Evolutionary conservation across 306 rosid genomes (phyloP).

Genomic region (Myrica gale): DNA sequence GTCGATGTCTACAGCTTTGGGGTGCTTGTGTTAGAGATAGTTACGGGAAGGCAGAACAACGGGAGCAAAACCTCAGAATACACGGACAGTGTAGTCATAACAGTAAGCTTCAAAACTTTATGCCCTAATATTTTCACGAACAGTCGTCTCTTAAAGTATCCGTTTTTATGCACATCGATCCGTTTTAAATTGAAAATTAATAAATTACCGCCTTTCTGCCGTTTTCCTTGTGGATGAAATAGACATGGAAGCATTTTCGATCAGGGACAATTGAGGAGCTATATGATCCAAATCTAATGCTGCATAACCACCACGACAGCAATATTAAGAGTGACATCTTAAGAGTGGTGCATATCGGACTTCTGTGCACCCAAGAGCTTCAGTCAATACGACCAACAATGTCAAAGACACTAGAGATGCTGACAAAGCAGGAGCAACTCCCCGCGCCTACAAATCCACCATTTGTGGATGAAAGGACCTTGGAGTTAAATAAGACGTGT

Average conservation of each 20-base stretch:
- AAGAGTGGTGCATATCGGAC: constrained; percentile 79
- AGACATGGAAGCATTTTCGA: constrained; percentile 88
- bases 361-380: constrained; percentile 83
- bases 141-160: background rate
- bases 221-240: constrained; percentile 24
- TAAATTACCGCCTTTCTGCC: background rate
- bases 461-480: constrained; percentile 74
- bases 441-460: constrained; percentile 86
- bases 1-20: constrained; percentile 89
- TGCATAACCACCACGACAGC: constrained; percentile 38
- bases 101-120: constrained; percentile 46
- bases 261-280: constrained; percentile 53
- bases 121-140: too few relatives aligned
- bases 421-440: constrained; percentile 52
- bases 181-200: background rate
- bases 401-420: constrained; percentile 75
- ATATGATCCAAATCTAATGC: constrained; percentile 63
- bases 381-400: constrained; percentile 69
- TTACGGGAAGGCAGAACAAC: constrained; percentile 68
- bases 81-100: constrained; percentile 62
- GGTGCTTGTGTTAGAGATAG: constrained; percentile 69
- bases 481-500: constrained; percentile 64
- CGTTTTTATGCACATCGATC: background rate
- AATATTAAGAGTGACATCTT: constrained; percentile 42
- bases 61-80: constrained; percentile 67